These are phyloP conservation scores for Cercophora samala DNA, from an alignment of 495 filamentous ascomycete genomes.

Conservation along the genomic window DNA sequence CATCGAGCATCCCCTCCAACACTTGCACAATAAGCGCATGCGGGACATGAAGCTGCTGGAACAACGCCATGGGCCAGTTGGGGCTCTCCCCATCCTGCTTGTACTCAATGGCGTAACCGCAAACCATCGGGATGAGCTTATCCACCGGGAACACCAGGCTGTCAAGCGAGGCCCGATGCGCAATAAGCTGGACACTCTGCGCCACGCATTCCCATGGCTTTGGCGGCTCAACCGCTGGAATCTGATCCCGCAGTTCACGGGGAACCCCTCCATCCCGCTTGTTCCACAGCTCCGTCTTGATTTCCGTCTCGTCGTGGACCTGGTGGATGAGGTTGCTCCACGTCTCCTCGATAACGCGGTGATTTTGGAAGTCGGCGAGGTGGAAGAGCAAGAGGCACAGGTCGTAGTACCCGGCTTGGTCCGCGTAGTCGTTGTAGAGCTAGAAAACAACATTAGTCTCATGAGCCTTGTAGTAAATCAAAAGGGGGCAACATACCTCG, in stretches of 20 bases:
- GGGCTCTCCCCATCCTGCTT: conserved; percentile 56
- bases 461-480: conserved; percentile 6
- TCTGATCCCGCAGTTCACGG: background rate
- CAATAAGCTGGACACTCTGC: conserved; percentile 69
- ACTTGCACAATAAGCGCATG: conserved; percentile 71
- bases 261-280: conserved; percentile 7
- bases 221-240: conserved; percentile 25
- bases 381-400: conserved; percentile 89
- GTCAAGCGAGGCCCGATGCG: conserved; percentile 68
- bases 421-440: conserved; percentile 88
- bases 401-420: conserved; percentile 85
- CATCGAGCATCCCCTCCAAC: conserved; percentile 79
- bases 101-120: conserved; percentile 70
- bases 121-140: conserved; percentile 64
- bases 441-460: conserved; percentile 40
- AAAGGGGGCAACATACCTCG: conserved; percentile 54
- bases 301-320: conserved; percentile 60
- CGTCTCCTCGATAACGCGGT: conserved; percentile 71
- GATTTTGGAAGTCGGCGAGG: conserved; percentile 80
- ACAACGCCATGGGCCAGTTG: conserved; percentile 78
- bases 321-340: conserved; percentile 79
- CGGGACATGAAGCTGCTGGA: conserved; percentile 71
- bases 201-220: conserved; percentile 77
- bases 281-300: conserved; percentile 42
- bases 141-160: conserved; percentile 69